Percentiles rank a stretch among this genome's conserved stretches.
phyloP scores from a whole-genome alignment of 257 asterid genomes.

The Datura wrightii region DNA sequence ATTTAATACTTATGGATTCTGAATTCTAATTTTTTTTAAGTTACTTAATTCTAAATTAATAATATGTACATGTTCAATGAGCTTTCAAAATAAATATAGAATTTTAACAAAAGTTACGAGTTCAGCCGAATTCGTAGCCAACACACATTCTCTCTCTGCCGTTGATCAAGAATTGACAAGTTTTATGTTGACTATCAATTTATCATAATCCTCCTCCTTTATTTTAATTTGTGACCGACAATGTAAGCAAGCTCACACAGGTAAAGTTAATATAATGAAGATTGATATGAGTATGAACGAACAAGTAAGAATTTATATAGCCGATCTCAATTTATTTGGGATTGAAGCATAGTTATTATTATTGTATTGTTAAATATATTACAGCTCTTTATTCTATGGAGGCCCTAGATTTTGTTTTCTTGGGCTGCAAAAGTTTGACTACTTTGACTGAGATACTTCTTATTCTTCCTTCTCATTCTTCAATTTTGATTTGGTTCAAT shows the following conservation, averaged over 20 bases:
- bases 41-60: no score
- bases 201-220: no score
- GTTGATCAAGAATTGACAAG: no score
- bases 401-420: slow-evolving; percentile 44
- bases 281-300: not conserved
- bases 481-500: slow-evolving; percentile 56
- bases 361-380: not conserved
- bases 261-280: not conserved
- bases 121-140: no score
- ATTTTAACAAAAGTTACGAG: no score
- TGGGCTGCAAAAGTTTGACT: slow-evolving; percentile 59
- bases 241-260: not conserved
- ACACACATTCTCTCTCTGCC: no score
- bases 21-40: no score
- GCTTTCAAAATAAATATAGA: no score
- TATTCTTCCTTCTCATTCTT: slow-evolving; percentile 42
- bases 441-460: slow-evolving; percentile 55
- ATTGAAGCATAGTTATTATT: not conserved
- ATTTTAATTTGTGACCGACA: no score
- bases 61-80: no score
- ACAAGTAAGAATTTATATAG: not conserved
- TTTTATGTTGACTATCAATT: no score
- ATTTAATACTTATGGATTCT: no score
- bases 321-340: not conserved
- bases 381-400: slow-evolving; percentile 41